Evolutionary conservation across 352 stramenopile genomes (phyloP).

Genomic region (Phytophthora tubulina): DNA sequence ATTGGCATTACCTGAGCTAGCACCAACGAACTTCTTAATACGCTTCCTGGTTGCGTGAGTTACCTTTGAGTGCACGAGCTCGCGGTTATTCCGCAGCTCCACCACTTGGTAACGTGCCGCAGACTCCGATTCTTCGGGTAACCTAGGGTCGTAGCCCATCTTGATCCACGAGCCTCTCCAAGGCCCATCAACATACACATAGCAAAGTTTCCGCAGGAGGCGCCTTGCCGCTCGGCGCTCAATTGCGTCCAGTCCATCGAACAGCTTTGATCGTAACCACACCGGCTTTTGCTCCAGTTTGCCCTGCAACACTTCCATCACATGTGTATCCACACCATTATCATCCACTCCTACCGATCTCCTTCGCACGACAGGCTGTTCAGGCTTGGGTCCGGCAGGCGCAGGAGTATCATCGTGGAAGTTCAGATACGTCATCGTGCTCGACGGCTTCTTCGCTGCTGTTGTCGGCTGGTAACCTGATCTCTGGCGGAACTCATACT

Average conservation of each 20-base stretch:
- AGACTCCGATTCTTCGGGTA: constrained; percentile 36
- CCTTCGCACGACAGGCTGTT: constrained; percentile 57
- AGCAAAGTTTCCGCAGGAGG: constrained; percentile 78
- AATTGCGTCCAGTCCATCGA: constrained; percentile 66
- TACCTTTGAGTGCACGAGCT: constrained; percentile 84
- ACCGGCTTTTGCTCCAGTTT: constrained; percentile 77
- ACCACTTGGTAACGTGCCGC: constrained; percentile 78
- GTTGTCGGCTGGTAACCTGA: constrained; percentile 76
- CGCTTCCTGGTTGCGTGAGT: constrained; percentile 74
- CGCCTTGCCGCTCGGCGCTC: constrained; percentile 71
- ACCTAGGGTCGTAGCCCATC: constrained; percentile 82
- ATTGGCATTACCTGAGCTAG: constrained; percentile 35
- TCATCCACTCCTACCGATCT: constrained; percentile 62
- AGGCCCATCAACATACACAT: constrained; percentile 85
- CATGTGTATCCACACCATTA: constrained; percentile 69
- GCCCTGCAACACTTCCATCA: constrained; percentile 61
- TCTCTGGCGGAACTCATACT: constrained; percentile 87
- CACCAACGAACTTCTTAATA: constrained; percentile 64
- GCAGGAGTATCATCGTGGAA: constrained; percentile 74
- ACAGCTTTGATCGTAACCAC: constrained; percentile 79
- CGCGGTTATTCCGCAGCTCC: constrained; percentile 82
- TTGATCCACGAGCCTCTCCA: constrained; percentile 87
- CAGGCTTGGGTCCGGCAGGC: constrained; percentile 57
- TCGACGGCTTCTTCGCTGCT: constrained; percentile 70
- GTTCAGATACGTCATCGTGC: constrained; percentile 82